A percentile compares a stretch with the other conserved stretches of the same genome.
These are phyloP conservation scores for Intubia oerlemansii DNA, from an alignment of 2,329 filamentous ascomycete genomes.

Conservation along the genomic window DNA sequence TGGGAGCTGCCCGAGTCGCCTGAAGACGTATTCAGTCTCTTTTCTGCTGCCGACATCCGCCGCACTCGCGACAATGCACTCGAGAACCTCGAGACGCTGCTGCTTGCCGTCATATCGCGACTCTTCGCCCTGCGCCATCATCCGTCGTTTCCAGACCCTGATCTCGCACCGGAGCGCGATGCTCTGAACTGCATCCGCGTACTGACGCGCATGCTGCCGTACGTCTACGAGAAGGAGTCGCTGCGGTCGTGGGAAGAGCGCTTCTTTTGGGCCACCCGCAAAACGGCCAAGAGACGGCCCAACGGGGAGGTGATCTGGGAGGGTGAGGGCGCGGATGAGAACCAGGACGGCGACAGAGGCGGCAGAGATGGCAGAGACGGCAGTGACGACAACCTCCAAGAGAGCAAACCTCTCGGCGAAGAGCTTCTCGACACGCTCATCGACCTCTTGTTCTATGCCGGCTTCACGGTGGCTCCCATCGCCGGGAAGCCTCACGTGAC, in stretches of 20 bases:
- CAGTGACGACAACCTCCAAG: constrained; percentile 32
- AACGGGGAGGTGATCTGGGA: constrained; percentile 72
- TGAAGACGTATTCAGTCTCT: constrained; percentile 92
- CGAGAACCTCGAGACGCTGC: constrained; percentile 74
- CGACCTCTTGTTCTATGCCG: constrained; percentile 78
- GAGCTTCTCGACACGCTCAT: constrained; percentile 79
- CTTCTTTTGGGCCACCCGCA: constrained; percentile 77
- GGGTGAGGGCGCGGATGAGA: constrained; percentile 6
- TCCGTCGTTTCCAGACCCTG: constrained; percentile 72
- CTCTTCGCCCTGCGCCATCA: constrained; percentile 69
- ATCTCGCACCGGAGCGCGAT: constrained; percentile 66
- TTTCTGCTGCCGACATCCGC: constrained; percentile 73
- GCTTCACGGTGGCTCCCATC: constrained; percentile 64
- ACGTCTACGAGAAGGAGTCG: constrained; percentile 73
- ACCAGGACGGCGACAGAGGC: constrained; percentile 47
- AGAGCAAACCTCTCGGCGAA: constrained; percentile 72
- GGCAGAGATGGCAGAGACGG: neutral
- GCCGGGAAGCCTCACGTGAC: constrained; percentile 57
- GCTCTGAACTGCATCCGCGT: constrained; percentile 91
- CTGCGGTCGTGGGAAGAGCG: constrained; percentile 70
- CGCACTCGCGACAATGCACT: constrained; percentile 68
- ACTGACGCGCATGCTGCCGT: constrained; percentile 74
- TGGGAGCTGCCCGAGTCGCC: constrained; percentile 92
- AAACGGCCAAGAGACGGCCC: too few relatives aligned
- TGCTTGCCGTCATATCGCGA: constrained; percentile 64